Evolutionary conservation across 2,329 filamentous ascomycete genomes (phyloP), one percentile per base, ranked within the genome.

Genomic region (Colletotrichum graminicola): DNA sequence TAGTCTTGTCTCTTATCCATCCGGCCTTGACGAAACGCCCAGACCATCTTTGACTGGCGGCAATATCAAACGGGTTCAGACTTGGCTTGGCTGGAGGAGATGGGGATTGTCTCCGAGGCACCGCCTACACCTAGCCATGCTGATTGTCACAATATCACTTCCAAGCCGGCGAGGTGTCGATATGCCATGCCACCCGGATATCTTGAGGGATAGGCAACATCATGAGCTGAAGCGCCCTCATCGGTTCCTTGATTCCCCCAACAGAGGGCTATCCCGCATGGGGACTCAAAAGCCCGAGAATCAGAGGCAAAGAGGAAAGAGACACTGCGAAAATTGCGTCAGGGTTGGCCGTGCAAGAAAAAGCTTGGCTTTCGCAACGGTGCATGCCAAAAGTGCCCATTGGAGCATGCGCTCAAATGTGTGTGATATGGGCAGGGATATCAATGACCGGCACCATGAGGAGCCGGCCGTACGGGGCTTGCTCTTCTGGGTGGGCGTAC

Each of bases 321-420:
- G 57, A 67, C 45, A 65, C 55, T 43, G 61, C 49, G 36, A 36
- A 57, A 34, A 39, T 14, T 7, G 16, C 34, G 29, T 29, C 39
- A 57, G 39, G n/a, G 29, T 21, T 29, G 32, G 21, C 21, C 34
- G 52, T 34, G 54, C 36, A 78, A 78, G 77, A 78, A 81, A 79
- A 79, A 76, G 75, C 77, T 80, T 77, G 77, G 43, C 51, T 39
- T 51, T 45, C 21, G 64, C 56, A 51, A 71, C 41, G 56, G 32
- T 29, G 47, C 55, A 66, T 70, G 47, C 26, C 67, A 61, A 66
- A 70, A 66, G 62, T 70, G 67, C 67, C 47, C 34, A 34, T 52
- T 26, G 34, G n/a, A 39, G 39, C 32, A 41, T 49, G 23, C 47
- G 55, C 55, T 45, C 29, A 26, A 41, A 11, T n/a, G 49, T 16